phyloP scores from a whole-genome alignment of 2,329 filamentous ascomycete genomes.

The Apiospora pterosperma region DNA sequence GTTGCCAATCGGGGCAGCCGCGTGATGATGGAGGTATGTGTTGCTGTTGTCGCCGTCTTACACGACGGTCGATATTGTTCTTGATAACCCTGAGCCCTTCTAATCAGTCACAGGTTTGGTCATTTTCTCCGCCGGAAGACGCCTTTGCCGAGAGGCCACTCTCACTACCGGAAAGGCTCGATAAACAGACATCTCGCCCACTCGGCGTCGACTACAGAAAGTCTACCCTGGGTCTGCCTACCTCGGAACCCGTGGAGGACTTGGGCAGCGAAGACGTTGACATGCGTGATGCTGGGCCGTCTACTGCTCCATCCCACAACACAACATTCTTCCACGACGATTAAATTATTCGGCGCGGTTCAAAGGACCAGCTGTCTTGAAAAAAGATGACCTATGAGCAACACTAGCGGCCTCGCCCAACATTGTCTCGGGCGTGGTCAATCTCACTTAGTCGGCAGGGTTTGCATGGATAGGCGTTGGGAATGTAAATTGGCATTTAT shows the following conservation, averaged over 20 bases:
- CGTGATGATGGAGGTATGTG: conserved; percentile 93
- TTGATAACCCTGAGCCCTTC: background rate
- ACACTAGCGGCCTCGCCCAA: background rate
- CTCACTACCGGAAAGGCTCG: conserved; percentile 44
- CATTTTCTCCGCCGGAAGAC: conserved; percentile 84
- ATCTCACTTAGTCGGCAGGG: background rate
- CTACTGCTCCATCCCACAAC: conserved; percentile 48
- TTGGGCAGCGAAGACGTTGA: conserved; percentile 44
- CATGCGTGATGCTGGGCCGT: conserved; percentile 55
- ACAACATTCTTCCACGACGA: conserved; percentile 51
- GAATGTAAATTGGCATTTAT: conserved; percentile 1
- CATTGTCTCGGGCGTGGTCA: background rate
- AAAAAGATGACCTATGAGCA: background rate
- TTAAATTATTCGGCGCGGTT: conserved; percentile 8
- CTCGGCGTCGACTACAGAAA: conserved; percentile 42
- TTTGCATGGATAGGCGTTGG: background rate
- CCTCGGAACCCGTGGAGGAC: conserved; percentile 23
- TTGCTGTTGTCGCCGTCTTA: background rate
- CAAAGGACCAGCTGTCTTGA: background rate
- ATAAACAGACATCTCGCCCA: conserved; percentile 47
- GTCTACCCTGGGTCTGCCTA: conserved; percentile 18
- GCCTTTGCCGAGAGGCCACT: conserved; percentile 50
- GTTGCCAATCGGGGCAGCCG: conserved; percentile 81
- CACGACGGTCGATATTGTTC: background rate
- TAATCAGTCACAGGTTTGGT: conserved; percentile 68